A percentile compares a stretch with the other conserved stretches of the same genome.
phyloP scores from a whole-genome alignment of 257 asterid genomes.

The Voacanga thouarsii region DNA sequence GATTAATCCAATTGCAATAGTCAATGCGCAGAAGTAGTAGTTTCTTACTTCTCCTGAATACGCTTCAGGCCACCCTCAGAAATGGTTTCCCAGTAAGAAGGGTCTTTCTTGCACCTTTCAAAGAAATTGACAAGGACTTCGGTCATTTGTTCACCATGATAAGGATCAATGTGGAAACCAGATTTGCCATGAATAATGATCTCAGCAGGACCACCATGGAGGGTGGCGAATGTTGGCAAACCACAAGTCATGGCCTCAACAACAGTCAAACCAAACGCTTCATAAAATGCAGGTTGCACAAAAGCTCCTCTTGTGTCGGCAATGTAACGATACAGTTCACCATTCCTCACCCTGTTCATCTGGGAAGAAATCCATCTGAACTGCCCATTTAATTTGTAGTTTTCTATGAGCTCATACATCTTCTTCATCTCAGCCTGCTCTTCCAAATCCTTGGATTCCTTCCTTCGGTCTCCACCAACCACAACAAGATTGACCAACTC shows the following conservation, averaged over 20 bases:
- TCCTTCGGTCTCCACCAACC: conserved; percentile 91
- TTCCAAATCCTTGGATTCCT: conserved; percentile 90
- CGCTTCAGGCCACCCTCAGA: conserved; percentile 70
- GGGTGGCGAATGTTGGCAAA: conserved; percentile 84
- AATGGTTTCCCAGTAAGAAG: conserved; percentile 68
- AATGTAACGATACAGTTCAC: conserved; percentile 87
- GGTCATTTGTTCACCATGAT: conserved; percentile 70
- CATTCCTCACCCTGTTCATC: conserved; percentile 94
- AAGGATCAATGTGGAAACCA: conserved; percentile 97
- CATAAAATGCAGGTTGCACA: conserved; percentile 96
- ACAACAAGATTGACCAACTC: conserved; percentile 76
- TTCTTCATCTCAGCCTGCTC: conserved; percentile 95
- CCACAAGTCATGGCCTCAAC: conserved; percentile 99
- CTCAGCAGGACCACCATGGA: conserved; percentile 93
- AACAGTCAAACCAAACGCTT: conserved; percentile 93
- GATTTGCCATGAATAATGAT: conserved; percentile 82
- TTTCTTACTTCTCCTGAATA: conserved; percentile 77
- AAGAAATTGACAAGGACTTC: conserved; percentile 70
- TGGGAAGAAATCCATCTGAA: conserved; percentile 98
- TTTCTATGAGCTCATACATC: conserved; percentile 75
- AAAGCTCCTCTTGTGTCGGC: conserved; percentile 80
- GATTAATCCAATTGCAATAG: background rate
- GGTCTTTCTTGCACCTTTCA: conserved; percentile 61
- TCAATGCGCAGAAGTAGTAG: no score
- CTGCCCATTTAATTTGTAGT: conserved; percentile 69